Conservation (phyloP, 2,329 filamentous ascomycete genomes). For the Penicillium sp. region DNA sequence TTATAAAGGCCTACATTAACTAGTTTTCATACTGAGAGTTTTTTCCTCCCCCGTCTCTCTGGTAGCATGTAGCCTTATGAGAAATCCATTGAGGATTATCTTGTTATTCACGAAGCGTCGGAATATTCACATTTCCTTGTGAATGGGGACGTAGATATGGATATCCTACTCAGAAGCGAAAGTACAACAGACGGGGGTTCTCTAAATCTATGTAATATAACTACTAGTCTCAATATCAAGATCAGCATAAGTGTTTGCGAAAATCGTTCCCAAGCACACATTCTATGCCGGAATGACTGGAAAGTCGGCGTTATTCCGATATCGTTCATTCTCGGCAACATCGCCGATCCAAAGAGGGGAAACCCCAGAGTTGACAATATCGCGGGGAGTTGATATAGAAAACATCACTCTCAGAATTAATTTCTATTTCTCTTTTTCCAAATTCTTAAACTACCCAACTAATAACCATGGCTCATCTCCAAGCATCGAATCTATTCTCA, state of each 20-base stretch:
- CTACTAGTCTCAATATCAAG: background rate
- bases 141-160: no score
- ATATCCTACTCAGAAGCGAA: background rate
- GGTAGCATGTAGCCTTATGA: no score
- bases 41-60: no score
- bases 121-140: no score
- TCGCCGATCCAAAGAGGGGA: background rate
- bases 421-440: background rate
- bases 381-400: background rate
- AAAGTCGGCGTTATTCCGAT: background rate
- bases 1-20: no score
- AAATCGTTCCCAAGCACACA: background rate
- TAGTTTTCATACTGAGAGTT: no score
- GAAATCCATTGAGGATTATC: no score
- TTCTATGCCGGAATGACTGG: background rate
- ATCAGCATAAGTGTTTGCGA: background rate
- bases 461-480: constrained; percentile 30
- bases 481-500: constrained; percentile 45
- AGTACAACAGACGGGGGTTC: background rate
- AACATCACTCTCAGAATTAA: background rate
- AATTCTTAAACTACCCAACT: fast-evolving
- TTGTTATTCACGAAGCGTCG: no score
- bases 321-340: background rate
- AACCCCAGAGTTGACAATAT: background rate
- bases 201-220: no score